phyloP scores from a whole-genome alignment of 1,284 basidiomycete genomes.

The Cerrena zonata region DNA sequence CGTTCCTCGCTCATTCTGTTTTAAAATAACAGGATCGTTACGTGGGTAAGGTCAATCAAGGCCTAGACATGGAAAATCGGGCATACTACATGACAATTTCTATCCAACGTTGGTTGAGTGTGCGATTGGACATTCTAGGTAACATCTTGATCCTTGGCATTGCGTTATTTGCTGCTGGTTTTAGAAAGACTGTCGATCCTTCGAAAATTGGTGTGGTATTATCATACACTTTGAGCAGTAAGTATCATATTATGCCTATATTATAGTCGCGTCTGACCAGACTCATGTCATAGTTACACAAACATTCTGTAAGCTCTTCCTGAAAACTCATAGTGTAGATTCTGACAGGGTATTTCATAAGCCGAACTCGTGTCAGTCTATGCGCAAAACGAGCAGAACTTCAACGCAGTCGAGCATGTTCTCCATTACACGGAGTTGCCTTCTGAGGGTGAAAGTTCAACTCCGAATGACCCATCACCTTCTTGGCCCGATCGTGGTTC shows the following conservation, averaged over 20 bases:
- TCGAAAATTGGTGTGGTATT: conserved; percentile 58
- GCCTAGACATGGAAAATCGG: conserved; percentile 59
- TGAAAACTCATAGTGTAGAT: neutral
- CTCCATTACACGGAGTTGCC: conserved; percentile 53
- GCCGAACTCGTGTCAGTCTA: conserved; percentile 53
- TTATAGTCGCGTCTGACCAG: conserved; percentile 1
- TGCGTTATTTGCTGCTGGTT: conserved; percentile 59
- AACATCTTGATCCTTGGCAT: conserved; percentile 72
- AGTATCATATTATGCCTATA: too few species aligned
- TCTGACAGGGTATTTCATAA: conserved; percentile 19
- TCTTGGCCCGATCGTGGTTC: conserved; percentile 65
- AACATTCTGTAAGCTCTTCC: conserved; percentile 40
- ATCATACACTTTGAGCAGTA: conserved; percentile 57
- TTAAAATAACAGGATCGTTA: conserved; percentile 41
- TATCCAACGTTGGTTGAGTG: conserved; percentile 57
- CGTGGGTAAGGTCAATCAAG: conserved; percentile 39
- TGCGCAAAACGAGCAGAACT: conserved; percentile 61
- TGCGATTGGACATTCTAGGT: conserved; percentile 64
- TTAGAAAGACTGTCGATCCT: conserved; percentile 43
- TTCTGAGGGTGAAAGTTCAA: conserved; percentile 39
- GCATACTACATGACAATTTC: conserved; percentile 76
- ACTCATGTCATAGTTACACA: conserved; percentile 51
- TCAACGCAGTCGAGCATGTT: conserved; percentile 69
- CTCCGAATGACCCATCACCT: conserved; percentile 46
- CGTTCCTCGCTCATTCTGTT: too few species aligned